Evolutionary conservation across 1,139 yeast genomes (phyloP), one percentile per base, ranked within the genome.

Genomic region (Wickerhamomyces sp.): DNA sequence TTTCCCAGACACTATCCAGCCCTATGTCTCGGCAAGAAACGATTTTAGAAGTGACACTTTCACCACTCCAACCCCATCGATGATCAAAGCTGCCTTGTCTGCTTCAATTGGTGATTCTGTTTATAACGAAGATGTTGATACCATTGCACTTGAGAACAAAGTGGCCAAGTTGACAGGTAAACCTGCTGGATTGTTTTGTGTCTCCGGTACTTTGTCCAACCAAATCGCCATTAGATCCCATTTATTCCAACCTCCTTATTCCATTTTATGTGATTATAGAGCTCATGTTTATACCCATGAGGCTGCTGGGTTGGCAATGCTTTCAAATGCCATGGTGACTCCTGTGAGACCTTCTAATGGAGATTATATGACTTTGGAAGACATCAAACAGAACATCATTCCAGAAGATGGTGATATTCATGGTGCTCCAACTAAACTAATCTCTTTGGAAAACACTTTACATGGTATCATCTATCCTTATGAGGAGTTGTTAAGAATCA

Each of bases 291-390:
- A 74, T 58, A 64, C 79, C 16, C 79, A 79, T 52, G 96, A 89
- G 61, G 95, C 95, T 11, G 95, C 89, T 28, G 96, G 96, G 12
- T 64, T 89, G 42, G 95, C 96, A 8, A 77, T 87, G 34, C 68
- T 88, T 46, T 83, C 94, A 22, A 95, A 86, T 59, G 95, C 96
- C 10, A 85, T 89, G 95, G 94, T 87, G 8, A 77, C 78, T 22
- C 88, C 96, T 1, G 86, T 87, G 5, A 66, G 63, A 26, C 96
- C 96, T 4, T 52, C 69, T 9, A 86, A 86, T 53, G 91, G 89
- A 16, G 55, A 72, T 37, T 78, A 85, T 55, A 52, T 89, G 55
- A 89, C 96, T 6, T 62, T 86, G 49, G 95, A 86, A 46, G 95
- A 87, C 52, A 72, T 89, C 45, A 60, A 73, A 46, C 70, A 70